These are phyloP conservation scores for Nasturtium officinale DNA, from an alignment of 345 rosid genomes.

Conservation along the genomic window DNA sequence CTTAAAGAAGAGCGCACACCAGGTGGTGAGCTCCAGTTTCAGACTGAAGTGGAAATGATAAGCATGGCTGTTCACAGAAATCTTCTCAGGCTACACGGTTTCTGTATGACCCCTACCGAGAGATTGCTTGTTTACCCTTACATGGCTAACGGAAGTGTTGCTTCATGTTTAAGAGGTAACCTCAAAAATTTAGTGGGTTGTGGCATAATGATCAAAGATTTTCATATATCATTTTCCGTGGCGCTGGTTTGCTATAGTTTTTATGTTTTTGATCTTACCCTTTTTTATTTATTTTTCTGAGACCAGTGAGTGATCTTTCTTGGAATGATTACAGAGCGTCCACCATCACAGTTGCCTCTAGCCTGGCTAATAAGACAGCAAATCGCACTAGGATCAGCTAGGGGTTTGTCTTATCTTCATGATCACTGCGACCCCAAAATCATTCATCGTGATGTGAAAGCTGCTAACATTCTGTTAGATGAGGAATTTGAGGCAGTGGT, in stretches of 20 bases:
- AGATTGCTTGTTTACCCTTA: slow-evolving; percentile 89
- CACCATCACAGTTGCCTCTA: slow-evolving; percentile 78
- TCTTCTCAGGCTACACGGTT: slow-evolving; percentile 81
- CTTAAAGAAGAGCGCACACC: slow-evolving; percentile 95
- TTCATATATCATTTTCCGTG: not conserved
- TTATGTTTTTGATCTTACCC: not conserved
- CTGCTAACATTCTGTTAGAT: slow-evolving; percentile 88
- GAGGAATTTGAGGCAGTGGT: slow-evolving; percentile 97
- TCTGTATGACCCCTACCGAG: slow-evolving; percentile 97
- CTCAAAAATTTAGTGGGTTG: not conserved
- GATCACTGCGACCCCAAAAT: slow-evolving; percentile 98
- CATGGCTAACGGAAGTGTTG: slow-evolving; percentile 99
- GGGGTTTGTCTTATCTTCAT: slow-evolving; percentile 92
- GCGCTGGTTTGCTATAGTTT: not conserved
- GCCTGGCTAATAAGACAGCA: slow-evolving; percentile 81
- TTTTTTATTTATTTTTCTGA: not conserved
- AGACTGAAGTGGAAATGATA: slow-evolving; percentile 96
- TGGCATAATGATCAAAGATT: not conserved
- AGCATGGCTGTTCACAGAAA: slow-evolving; percentile 98
- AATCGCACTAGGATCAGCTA: slow-evolving; percentile 89
- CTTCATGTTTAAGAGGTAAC: slow-evolving; percentile 89
- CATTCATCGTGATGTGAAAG: slow-evolving; percentile 96
- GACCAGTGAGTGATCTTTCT: not conserved
- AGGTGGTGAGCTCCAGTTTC: slow-evolving; percentile 97
- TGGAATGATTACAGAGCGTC: slow-evolving; percentile 58